Percentiles rank a stretch among this genome's conserved stretches.
Conservation (phyloP, 1,284 basidiomycete species). For the Fomitopsis betulina region DNA sequence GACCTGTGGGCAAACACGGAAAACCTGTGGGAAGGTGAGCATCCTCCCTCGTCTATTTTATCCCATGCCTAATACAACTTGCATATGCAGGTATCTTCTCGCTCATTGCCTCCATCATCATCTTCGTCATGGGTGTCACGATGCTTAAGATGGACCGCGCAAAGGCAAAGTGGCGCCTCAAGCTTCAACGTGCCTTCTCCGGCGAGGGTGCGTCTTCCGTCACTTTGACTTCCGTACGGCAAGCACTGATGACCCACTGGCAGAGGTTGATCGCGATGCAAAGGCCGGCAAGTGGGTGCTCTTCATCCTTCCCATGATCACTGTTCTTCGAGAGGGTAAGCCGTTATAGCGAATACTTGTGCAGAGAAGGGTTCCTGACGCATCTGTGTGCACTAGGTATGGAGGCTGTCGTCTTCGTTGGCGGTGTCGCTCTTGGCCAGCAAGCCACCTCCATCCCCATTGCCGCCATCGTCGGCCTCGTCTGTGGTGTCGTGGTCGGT, state of each 20-base stretch:
- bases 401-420: conserved; percentile 91
- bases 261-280: conserved; percentile 39
- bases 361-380: neutral
- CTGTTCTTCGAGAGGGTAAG: conserved; percentile 84
- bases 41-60: neutral
- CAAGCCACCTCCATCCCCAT: conserved; percentile 83
- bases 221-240: neutral
- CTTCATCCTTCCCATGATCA: conserved; percentile 85
- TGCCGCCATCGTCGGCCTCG: conserved; percentile 78
- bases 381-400: conserved; percentile 41
- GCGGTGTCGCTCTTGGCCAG: conserved; percentile 84
- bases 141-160: conserved; percentile 63
- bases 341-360: conserved; percentile 1
- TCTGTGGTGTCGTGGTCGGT: conserved; percentile 69
- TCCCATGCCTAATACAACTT: conserved; percentile 16
- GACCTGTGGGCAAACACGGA: conserved; percentile 74
- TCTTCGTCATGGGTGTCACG: conserved; percentile 42
- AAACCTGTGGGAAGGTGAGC: conserved; percentile 62
- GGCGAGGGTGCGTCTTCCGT: conserved; percentile 37
- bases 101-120: conserved; percentile 78
- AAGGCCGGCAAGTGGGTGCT: conserved; percentile 77
- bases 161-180: conserved; percentile 87
- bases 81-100: conserved; percentile 68
- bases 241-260: neutral
- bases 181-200: conserved; percentile 78